Evolutionary conservation across 2,329 filamentous ascomycete species (phyloP).

Genomic region (Calonectria hongkongensis): DNA sequence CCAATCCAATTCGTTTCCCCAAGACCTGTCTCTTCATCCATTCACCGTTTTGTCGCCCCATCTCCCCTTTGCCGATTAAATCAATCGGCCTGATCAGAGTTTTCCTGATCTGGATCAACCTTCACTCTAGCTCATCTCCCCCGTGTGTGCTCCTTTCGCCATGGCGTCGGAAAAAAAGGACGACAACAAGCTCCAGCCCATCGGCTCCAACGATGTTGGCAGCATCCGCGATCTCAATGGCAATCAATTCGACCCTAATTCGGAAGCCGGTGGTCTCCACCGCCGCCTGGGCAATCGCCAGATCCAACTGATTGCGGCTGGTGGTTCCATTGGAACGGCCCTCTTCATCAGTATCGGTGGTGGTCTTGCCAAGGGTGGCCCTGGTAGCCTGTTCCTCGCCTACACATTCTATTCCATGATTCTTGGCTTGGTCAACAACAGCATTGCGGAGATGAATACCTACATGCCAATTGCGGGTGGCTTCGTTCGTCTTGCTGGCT

Average conservation of each 20-base stretch:
- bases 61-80: background rate
- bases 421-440: constrained; percentile 78
- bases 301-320: constrained; percentile 76
- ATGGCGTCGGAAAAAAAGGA: constrained; percentile 17
- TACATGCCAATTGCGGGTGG: constrained; percentile 78
- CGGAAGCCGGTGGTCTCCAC: constrained; percentile 62
- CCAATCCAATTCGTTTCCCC: background rate
- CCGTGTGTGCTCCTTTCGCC: background rate
- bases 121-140: background rate
- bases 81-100: constrained; percentile 14
- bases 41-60: constrained; percentile 9
- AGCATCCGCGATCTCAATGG: constrained; percentile 52
- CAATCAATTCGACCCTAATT: constrained; percentile 17
- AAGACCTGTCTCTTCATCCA: background rate
- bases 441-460: constrained; percentile 78
- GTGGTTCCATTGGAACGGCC: constrained; percentile 74
- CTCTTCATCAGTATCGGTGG: constrained; percentile 78
- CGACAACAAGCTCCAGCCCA: background rate
- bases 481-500: constrained; percentile 78
- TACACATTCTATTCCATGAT: constrained; percentile 74
- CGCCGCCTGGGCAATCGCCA: constrained; percentile 72
- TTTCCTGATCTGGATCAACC: constrained; percentile 9
- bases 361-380: constrained; percentile 68
- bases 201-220: constrained; percentile 47
- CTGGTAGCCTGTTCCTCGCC: constrained; percentile 73